These are phyloP conservation scores for Allium fistulosum DNA, from an alignment of 106 monocot species.

Conservation along the genomic window DNA sequence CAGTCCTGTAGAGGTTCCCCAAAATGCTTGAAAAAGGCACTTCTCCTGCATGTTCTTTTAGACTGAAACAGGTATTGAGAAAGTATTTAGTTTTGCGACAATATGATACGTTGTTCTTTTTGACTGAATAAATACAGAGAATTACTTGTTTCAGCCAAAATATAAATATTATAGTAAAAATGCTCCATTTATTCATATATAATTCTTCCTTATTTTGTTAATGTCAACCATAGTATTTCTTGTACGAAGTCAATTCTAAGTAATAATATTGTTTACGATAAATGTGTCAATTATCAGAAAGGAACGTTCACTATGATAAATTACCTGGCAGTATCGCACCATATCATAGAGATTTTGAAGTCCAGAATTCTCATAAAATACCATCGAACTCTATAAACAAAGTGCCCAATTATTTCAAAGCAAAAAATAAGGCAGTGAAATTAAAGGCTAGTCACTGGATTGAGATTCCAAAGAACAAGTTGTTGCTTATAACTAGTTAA, in stretches of 20 bases:
- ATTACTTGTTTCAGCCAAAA: neutral
- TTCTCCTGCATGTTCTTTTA: slow-evolving; percentile 62
- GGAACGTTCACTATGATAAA: neutral
- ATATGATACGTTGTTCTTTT: neutral
- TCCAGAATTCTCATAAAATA: slow-evolving; percentile 97
- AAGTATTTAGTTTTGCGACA: neutral
- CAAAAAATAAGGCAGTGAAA: slow-evolving; percentile 3
- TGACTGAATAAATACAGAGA: neutral
- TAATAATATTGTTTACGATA: no score
- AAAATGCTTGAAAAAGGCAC: slow-evolving; percentile 95
- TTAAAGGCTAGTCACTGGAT: neutral
- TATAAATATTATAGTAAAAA: neutral
- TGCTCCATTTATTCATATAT: no score
- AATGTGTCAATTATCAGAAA: no score
- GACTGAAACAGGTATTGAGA: slow-evolving; percentile 39
- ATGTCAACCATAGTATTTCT: no score
- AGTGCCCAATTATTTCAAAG: neutral
- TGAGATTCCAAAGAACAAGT: no score
- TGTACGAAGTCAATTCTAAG: no score
- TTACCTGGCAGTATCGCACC: slow-evolving; percentile 95
- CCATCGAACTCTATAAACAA: slow-evolving; percentile 88
- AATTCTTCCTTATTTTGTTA: no score
- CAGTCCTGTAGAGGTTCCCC: slow-evolving; percentile 75
- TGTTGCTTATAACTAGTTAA: no score
- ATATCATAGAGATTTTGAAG: slow-evolving; percentile 98